These are phyloP conservation scores for Trichoderma lentiforme DNA, from an alignment of 2,329 filamentous ascomycete genomes.

Conservation along the genomic window DNA sequence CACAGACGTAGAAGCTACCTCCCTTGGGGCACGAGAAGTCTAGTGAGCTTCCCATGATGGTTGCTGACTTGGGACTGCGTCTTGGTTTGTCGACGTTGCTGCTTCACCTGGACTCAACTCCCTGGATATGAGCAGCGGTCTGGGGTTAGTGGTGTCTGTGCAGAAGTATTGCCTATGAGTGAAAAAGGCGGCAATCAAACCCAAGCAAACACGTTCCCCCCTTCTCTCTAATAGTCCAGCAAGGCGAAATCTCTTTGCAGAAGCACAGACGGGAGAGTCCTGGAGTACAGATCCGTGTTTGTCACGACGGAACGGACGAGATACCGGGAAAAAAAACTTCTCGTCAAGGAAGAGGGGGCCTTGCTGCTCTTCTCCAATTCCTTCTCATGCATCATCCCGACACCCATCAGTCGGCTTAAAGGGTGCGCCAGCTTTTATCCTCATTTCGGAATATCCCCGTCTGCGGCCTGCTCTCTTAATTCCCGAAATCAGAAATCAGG, in stretches of 20 bases:
- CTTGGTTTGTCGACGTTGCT: background rate
- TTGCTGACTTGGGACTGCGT: background rate
- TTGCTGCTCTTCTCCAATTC: background rate
- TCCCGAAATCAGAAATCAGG: background rate
- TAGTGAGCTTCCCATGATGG: slow-evolving; percentile 21
- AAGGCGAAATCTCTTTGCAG: background rate
- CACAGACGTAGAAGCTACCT: slow-evolving; percentile 38
- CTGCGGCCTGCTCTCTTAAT: background rate
- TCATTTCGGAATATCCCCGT: slow-evolving; percentile 2
- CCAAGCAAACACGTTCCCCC: background rate
- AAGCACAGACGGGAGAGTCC: background rate
- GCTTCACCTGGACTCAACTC: background rate
- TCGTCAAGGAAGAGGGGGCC: background rate
- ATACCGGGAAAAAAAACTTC: background rate
- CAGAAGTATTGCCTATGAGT: background rate
- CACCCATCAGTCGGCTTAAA: background rate
- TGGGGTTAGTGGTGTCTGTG: background rate
- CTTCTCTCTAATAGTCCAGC: background rate
- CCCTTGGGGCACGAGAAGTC: slow-evolving; percentile 32
- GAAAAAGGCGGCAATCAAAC: background rate
- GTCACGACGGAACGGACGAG: background rate
- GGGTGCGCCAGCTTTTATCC: background rate
- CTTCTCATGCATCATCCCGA: slow-evolving; percentile 2
- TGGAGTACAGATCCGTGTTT: slow-evolving; percentile 8
- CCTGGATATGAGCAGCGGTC: background rate